Evolutionary conservation across 495 filamentous ascomycete genomes (phyloP).

Genomic region (Clohesyomyces aquaticus): DNA sequence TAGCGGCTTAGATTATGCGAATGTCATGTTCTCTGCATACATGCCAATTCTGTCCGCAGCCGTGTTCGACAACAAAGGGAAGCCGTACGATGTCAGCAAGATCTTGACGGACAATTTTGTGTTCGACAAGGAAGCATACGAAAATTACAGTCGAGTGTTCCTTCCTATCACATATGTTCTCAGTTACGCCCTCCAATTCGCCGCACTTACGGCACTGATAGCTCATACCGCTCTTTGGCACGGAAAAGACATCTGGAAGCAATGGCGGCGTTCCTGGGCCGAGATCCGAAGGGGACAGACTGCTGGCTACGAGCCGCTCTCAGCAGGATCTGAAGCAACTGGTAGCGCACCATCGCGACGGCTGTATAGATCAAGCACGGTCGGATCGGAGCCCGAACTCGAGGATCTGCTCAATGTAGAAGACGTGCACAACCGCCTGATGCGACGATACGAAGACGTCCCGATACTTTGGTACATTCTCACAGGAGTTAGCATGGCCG

Average conservation of each 20-base stretch:
- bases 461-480: conserved; percentile 77
- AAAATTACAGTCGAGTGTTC: conserved; percentile 77
- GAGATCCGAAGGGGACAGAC: conserved; percentile 35
- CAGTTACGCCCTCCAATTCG: conserved; percentile 76
- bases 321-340: conserved; percentile 11
- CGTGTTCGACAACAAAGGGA: conserved; percentile 81
- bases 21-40: conserved; percentile 74
- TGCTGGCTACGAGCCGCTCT: conserved; percentile 39
- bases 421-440: conserved; percentile 78
- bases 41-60: conserved; percentile 77
- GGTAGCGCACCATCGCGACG: conserved; percentile 16
- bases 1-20: conserved; percentile 63
- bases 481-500: conserved; percentile 69
- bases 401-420: conserved; percentile 67
- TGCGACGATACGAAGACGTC: conserved; percentile 74
- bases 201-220: conserved; percentile 70
- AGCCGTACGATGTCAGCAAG: conserved; percentile 72
- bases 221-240: conserved; percentile 68
- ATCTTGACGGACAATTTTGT: conserved; percentile 73
- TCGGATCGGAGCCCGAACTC: conserved; percentile 42
- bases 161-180: conserved; percentile 67
- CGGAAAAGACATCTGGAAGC: conserved; percentile 71
- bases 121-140: conserved; percentile 71
- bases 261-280: conserved; percentile 50
- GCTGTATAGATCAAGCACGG: conserved; percentile 16